These are phyloP conservation scores for Lichina pygmaea DNA, from an alignment of 495 filamentous ascomycete species.

Conservation along the genomic window DNA sequence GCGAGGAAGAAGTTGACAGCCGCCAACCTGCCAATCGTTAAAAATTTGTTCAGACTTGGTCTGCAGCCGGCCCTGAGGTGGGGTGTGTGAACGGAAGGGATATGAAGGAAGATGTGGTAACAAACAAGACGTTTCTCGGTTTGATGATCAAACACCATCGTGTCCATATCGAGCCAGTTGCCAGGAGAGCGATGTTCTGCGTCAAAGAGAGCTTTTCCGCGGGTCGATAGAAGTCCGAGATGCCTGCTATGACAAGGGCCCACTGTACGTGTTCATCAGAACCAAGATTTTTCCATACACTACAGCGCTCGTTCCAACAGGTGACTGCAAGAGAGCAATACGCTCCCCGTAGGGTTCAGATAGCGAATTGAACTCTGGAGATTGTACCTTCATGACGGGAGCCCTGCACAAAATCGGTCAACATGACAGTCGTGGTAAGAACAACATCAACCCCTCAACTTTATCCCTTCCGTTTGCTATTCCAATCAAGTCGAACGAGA, in stretches of 20 bases:
- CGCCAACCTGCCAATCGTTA: constrained; percentile 31
- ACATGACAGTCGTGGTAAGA: neutral
- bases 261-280: constrained; percentile 24
- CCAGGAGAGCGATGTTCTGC: constrained; percentile 66
- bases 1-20: constrained; percentile 97
- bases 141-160: constrained; percentile 95
- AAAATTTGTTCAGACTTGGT: neutral
- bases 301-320: neutral
- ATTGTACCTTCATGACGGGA: constrained; percentile 74
- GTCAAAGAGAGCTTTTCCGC: constrained; percentile 73
- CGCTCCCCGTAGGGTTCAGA: neutral
- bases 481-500: neutral
- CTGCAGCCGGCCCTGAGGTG: neutral
- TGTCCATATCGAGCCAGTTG: constrained; percentile 92
- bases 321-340: neutral
- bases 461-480: neutral
- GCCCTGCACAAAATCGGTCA: constrained; percentile 29
- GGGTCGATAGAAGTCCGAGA: constrained; percentile 80
- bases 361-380: neutral
- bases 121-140: constrained; percentile 69
- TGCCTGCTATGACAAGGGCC: constrained; percentile 71
- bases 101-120: neutral
- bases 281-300: neutral
- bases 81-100: constrained; percentile 1
- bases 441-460: neutral